phyloP scores from a whole-genome alignment of 495 filamentous ascomycete genomes.

The Aspergillus affinis region DNA sequence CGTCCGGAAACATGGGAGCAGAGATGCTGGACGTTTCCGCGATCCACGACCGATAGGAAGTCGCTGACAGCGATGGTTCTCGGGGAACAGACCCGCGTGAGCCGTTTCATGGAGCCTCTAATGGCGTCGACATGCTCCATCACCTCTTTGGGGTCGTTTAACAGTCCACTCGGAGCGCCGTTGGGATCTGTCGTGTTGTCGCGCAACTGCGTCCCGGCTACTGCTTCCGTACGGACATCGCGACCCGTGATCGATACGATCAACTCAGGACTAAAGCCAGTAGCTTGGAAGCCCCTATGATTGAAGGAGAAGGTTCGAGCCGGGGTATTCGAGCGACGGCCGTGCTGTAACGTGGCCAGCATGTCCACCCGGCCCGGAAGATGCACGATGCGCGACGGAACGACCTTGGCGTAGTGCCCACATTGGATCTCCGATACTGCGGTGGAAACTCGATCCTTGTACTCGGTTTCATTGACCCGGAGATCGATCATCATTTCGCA shows the following conservation, averaged over 20 bases:
- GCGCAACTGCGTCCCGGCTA: background rate
- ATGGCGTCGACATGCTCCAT: background rate
- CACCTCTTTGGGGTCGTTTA: background rate
- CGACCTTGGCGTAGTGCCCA: background rate
- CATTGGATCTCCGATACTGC: no score
- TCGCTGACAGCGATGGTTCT: background rate
- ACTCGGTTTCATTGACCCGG: no score
- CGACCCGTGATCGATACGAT: background rate
- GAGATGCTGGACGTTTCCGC: constrained; percentile 5
- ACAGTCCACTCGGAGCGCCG: background rate
- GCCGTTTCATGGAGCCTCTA: background rate
- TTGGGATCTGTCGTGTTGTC: background rate
- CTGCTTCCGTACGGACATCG: background rate
- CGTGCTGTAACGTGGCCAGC: background rate
- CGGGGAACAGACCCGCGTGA: background rate
- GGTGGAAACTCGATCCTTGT: no score
- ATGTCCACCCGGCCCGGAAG: background rate
- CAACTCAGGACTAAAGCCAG: background rate
- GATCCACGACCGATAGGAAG: background rate
- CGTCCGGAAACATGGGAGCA: background rate
- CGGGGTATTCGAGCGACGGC: background rate
- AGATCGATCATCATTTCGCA: no score
- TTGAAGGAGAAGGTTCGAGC: constrained; percentile 1
- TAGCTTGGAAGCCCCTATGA: background rate
- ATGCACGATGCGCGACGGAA: background rate